Conservation (phyloP, 148 eudicot genomes). For the Nepenthes gracilis region DNA sequence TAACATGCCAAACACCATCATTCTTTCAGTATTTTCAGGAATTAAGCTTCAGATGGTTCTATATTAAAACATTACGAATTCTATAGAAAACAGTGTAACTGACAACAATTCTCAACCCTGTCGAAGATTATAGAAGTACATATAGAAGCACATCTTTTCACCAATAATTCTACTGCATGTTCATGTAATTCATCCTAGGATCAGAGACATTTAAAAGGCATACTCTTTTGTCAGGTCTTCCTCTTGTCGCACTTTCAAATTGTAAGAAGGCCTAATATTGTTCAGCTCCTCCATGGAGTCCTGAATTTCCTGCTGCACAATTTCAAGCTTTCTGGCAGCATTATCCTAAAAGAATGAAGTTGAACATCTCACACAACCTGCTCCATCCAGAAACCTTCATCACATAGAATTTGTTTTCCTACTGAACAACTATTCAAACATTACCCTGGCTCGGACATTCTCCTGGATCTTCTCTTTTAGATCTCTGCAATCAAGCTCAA, state of each 20-base stretch:
- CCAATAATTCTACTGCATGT: neutral
- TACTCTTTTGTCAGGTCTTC: conserved; percentile 79
- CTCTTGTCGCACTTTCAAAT: conserved; percentile 55
- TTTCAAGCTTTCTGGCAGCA: conserved; percentile 61
- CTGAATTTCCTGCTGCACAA: conserved; percentile 57
- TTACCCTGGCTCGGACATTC: conserved; percentile 57
- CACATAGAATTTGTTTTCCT: neutral
- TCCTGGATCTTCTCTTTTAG: conserved; percentile 59
- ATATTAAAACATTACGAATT: too few species aligned
- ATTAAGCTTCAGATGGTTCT: too few species aligned
- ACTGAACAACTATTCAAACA: neutral
- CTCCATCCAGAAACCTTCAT: neutral
- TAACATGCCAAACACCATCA: too few species aligned
- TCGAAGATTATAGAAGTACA: too few species aligned
- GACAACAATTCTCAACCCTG: too few species aligned
- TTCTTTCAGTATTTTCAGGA: too few species aligned
- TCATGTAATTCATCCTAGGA: neutral
- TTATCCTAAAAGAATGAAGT: conserved; percentile 40
- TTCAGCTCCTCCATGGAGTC: conserved; percentile 55
- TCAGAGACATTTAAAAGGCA: neutral
- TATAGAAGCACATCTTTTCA: neutral
- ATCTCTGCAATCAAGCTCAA: conserved; percentile 87
- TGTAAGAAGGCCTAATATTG: conserved; percentile 48
- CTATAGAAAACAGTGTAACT: too few species aligned
- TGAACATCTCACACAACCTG: neutral